A percentile compares a stretch with the other conserved stretches of the same genome.
Evolutionary conservation across 768 basidiomycete genomes (phyloP).

Genomic region (Mycena vulgaris): DNA sequence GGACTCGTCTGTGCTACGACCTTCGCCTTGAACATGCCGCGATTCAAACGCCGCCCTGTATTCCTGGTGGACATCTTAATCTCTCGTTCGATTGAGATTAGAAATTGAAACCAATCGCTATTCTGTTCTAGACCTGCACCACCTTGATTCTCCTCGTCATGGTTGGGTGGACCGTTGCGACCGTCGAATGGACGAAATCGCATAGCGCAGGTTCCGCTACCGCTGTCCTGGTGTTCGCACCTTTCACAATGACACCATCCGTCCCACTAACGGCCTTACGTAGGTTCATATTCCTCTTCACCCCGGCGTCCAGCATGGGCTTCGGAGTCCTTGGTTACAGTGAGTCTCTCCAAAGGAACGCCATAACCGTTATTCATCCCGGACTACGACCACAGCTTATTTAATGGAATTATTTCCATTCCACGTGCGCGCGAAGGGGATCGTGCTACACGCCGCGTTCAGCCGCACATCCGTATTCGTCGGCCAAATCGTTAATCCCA

Average conservation of each 20-base stretch:
- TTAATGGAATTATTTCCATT: background rate
- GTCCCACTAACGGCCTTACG: background rate
- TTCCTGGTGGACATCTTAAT: slow-evolving; percentile 5
- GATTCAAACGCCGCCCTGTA: slow-evolving; percentile 22
- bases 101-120: background rate
- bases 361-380: background rate
- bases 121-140: background rate
- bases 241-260: background rate
- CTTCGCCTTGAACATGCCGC: slow-evolving; percentile 5
- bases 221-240: background rate
- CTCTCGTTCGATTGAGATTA: too few species aligned
- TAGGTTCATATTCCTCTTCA: slow-evolving; percentile 25
- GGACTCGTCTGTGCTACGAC: slow-evolving; percentile 3
- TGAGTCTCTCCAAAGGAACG: background rate
- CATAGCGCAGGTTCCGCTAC: background rate
- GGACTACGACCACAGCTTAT: background rate
- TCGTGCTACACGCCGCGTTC: background rate
- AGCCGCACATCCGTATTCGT: slow-evolving; percentile 5
- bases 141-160: background rate
- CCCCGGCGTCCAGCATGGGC: slow-evolving; percentile 5
- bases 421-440: background rate
- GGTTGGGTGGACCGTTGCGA: slow-evolving; percentile 15
- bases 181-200: background rate
- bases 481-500: slow-evolving; percentile 21
- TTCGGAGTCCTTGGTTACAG: slow-evolving; percentile 17